Evolutionary conservation across 2,329 filamentous ascomycete species (phyloP), one percentile per base, ranked within the genome.

Genomic region (Albifimbria verrucaria): DNA sequence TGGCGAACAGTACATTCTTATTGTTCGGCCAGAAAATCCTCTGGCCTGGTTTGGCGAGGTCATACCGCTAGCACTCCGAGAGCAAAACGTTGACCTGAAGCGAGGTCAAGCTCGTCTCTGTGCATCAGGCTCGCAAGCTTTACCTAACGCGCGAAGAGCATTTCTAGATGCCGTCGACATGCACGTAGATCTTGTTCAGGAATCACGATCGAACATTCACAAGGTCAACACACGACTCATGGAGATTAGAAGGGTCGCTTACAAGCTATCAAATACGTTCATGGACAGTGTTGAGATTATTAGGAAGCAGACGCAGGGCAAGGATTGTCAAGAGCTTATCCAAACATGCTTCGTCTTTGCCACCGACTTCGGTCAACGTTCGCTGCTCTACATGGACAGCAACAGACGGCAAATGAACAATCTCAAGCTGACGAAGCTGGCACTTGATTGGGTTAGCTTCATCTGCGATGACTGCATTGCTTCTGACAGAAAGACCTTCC

Each of bases 241-340:
- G 63, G 95, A 96, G 68, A 96, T 97, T 63, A 92, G 95, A 63
- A 92, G 92, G 68, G 95, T 95, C 2, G 91, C 93, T 3, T 97
- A 95, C 77, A 96, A 96, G 71, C 80, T 99, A 43, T 96, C 92
- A 49, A 97, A 97, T 72, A 91, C 92, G 7, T 97, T 99, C 72
- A 97, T 99, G 91, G 93, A 97, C 70, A 97, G 92, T 67, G 94
- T 99, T 44, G 91, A 96, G 67, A 91, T 90, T 57, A 94, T 99
- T 58, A 83, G 92, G 58, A 86, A 86, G 60, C 93, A 99, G 70
- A 92, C 92, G 1, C 80, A 82, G 53, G 90, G 88, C 9, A 82
- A 93, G 58, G 88, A 94, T 59, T 96, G 93, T 67, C 92, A 96
- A 63, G 94, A 99, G 65, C 83, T 99, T 25, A 94, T 99, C 58